These are phyloP conservation scores for Passiflora organensis DNA, from an alignment of 345 rosid genomes.

Conservation along the genomic window DNA sequence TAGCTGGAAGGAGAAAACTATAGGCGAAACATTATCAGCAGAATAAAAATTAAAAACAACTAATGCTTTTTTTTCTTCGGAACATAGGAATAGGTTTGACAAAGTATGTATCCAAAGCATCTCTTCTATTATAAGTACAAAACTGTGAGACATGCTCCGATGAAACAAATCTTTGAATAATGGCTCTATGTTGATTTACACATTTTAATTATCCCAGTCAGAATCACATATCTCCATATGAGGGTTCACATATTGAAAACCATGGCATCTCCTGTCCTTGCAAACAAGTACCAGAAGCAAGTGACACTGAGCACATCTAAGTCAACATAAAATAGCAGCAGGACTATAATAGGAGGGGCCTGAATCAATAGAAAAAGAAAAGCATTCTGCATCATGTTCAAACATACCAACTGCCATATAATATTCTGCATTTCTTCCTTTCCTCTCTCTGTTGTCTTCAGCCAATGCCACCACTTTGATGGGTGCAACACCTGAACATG, in stretches of 20 bases:
- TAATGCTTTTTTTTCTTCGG: too few species aligned
- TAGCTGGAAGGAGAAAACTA: not conserved
- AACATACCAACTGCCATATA: constrained; percentile 76
- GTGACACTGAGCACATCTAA: not conserved
- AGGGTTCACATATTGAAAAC: too few species aligned
- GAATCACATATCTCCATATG: too few species aligned
- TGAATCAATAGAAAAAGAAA: not conserved
- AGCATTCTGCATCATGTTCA: constrained; percentile 6
- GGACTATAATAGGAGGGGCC: too few species aligned
- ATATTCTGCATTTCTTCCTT: constrained; percentile 80
- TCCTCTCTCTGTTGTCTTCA: constrained; percentile 81
- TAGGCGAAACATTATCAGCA: not conserved
- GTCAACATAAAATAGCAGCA: not conserved
- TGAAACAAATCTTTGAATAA: not conserved
- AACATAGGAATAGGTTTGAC: too few species aligned
- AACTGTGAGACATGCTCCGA: too few species aligned
- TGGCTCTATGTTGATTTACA: not conserved
- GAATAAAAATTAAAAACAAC: not conserved
- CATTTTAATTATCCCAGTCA: not conserved
- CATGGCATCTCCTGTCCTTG: not conserved
- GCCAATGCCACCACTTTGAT: constrained; percentile 96
- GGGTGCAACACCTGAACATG: constrained; percentile 61
- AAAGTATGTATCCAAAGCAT: too few species aligned
- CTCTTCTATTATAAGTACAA: too few species aligned
- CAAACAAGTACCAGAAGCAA: not conserved